Evolutionary conservation across 495 filamentous ascomycete genomes (phyloP), one percentile per base, ranked within the genome.

Genomic region (Barbatosphaeria neglecta): DNA sequence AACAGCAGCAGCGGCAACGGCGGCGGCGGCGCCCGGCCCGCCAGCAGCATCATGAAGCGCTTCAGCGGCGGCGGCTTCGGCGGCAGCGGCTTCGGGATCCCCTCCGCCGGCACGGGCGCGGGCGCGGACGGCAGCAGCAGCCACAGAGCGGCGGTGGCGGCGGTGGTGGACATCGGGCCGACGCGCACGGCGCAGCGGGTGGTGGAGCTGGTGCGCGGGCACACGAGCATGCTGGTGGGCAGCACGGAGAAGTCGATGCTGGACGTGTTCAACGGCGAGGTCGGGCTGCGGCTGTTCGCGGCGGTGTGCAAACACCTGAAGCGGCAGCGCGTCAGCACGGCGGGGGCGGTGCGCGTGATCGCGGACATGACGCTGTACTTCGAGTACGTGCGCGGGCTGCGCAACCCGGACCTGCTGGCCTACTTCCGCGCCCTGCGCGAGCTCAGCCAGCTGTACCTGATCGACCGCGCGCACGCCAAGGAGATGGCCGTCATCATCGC

Each of bases 201-300:
- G 16, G 82, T 93, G n/a, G 79, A 87, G 33, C 77, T 95, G 16
- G 84, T 97, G 3, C 77, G 81, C 18, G 82, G 81, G 16, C 92
- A 99, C 60, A 96, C 89, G 3, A 80, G 76, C 51, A 90, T 99
- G 84, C 74, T 99, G 2, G 74, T 82, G 2, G 92, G 92, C 22
- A 90, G 84, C 60, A 95, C 89, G 2, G 92, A 99, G 59, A 97
- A 97, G 67, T 90, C 83, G 57, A 89, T 95, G 71, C 80, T 99
- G 17, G 92, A 99, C 57, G 92, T 97, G 17, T 99, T 99, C 70
- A 95, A 94, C 63, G 89, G 94, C 67, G 92, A 99, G 68, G 90
- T 97, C 22, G 93, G 92, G 1, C 73, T 97, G 33, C 82, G 93
- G 16, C 75, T 97, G 16, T 97, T 97, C 63, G 78, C 82, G 0